Base-by-base conservation (phyloP, 495 filamentous ascomycete species). In the Collariella sp. region DNA sequence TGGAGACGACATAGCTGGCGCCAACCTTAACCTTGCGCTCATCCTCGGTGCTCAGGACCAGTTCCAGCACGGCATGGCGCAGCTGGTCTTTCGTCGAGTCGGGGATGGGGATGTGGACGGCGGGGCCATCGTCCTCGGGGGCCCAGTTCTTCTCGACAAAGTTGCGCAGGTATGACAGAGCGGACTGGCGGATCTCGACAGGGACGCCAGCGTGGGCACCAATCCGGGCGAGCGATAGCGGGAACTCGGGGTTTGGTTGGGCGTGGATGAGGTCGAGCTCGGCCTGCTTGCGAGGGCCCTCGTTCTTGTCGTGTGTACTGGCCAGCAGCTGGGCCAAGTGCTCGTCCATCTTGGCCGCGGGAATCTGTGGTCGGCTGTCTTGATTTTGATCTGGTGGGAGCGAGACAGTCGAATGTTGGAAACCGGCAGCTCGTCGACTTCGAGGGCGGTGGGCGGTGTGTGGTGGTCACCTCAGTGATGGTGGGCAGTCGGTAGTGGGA, bases 1-100 rank as follows among this genome's bases (percentile, higher is more conserved):
- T 96, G 76, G 88, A 89, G 49, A 96, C 88, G n/a, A 87, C 88
- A 63, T 84, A 86, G 66, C 91, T 91, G 23, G 93, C 88, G 6
- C 86, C 84, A 20, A 80, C 78, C 69, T 91, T 89, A 55, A 97
- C 80, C 68, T 90, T 95, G 58, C 89, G 79, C 62, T 95, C 86
- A 5, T 84, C 83, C 46, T 87, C 83, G 7, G 72, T 74, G 52
- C 78, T 80, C n/a, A 90, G 85, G 34, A 87, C 86, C 24, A 97
- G 75, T 31, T 86, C 78, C 16, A 98, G 75, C 39, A 96, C 68
- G 20, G 73, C 70, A 23, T 76, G 70, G 54, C 89, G 78, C 49
- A 97, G 75, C 59, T 83, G 79, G 19, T 80, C 76, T 70, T 95
- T 95, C 55, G 82, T 79, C 18, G 74, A 72, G 52, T 91, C 87